Percentiles rank a stretch among this genome's conserved stretches.
These are phyloP conservation scores for Ustilago crameri DNA, from an alignment of 1,284 basidiomycete species.

Conservation along the genomic window DNA sequence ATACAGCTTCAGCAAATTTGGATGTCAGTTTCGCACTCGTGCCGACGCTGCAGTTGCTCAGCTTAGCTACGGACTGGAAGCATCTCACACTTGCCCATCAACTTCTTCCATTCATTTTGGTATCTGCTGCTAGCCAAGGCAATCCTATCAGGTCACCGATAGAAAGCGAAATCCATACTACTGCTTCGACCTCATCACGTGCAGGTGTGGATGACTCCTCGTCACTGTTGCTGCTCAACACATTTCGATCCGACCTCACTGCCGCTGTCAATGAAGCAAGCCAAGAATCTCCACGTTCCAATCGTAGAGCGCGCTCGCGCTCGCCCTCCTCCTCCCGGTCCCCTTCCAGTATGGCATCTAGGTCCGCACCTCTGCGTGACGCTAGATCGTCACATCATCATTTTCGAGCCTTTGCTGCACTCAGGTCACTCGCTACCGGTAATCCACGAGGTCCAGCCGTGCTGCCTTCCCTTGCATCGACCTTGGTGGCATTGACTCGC, in stretches of 20 bases:
- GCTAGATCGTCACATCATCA: background rate
- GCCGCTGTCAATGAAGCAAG: slow-evolving; percentile 8
- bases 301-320: slow-evolving; percentile 4
- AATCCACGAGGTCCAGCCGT: slow-evolving; percentile 25
- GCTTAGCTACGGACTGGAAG: slow-evolving; percentile 33
- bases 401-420: slow-evolving; percentile 14
- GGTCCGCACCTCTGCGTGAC: background rate
- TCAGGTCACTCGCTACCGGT: slow-evolving; percentile 26
- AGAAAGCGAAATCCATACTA: background rate
- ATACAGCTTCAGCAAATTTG: background rate
- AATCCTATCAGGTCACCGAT: background rate
- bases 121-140: background rate
- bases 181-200: background rate
- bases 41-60: slow-evolving; percentile 42
- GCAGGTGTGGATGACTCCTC: slow-evolving; percentile 13
- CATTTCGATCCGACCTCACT: slow-evolving; percentile 27
- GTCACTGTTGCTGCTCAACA: slow-evolving; percentile 49
- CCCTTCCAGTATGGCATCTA: background rate
- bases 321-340: slow-evolving; percentile 15
- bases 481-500: slow-evolving; percentile 31
- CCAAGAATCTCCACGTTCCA: background rate
- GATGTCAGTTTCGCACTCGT: slow-evolving; percentile 46
- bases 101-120: slow-evolving; percentile 24
- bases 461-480: slow-evolving; percentile 34
- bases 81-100: slow-evolving; percentile 36